These are phyloP conservation scores for Zymoseptoria brevis DNA, from an alignment of 2,329 filamentous ascomycete species.

Conservation along the genomic window DNA sequence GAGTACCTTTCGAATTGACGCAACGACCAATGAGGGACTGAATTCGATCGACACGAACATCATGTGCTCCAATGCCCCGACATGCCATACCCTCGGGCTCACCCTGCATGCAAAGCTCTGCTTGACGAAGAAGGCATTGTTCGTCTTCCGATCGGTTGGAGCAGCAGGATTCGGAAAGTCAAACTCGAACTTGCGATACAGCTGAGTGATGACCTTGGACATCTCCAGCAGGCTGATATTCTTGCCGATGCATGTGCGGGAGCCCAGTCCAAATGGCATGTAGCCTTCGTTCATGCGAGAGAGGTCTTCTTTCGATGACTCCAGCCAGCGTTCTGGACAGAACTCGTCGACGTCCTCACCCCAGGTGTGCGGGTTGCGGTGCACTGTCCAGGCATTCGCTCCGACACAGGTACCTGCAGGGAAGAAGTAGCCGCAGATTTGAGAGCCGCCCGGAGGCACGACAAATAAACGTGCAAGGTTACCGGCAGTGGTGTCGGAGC, in stretches of 20 bases:
- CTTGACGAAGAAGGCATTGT: background rate
- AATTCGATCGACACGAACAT: background rate
- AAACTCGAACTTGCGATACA: background rate
- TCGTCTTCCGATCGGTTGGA: background rate
- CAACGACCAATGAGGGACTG: too few relatives aligned
- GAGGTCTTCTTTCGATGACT: constrained; percentile 11
- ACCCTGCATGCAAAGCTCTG: background rate
- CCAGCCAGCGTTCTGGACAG: constrained; percentile 30
- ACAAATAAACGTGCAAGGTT: too few relatives aligned
- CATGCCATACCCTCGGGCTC: background rate
- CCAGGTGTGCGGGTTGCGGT: constrained; percentile 24
- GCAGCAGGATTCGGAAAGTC: background rate
- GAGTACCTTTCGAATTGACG: too few relatives aligned
- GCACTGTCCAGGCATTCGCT: constrained; percentile 30
- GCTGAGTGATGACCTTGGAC: constrained; percentile 1
- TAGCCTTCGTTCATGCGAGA: constrained; percentile 43
- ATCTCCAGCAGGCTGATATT: constrained; percentile 6
- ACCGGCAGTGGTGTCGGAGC: constrained; percentile 26
- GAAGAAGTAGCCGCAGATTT: constrained; percentile 29
- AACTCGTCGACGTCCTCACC: constrained; percentile 28
- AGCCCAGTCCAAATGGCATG: constrained; percentile 12
- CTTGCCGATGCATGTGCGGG: constrained; percentile 10
- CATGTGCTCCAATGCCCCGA: background rate
- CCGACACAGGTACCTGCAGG: constrained; percentile 27
- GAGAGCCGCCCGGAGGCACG: constrained; percentile 31